phyloP scores from a whole-genome alignment of 805 yeast genomes.

The Phaffomyces thermotolerans region DNA sequence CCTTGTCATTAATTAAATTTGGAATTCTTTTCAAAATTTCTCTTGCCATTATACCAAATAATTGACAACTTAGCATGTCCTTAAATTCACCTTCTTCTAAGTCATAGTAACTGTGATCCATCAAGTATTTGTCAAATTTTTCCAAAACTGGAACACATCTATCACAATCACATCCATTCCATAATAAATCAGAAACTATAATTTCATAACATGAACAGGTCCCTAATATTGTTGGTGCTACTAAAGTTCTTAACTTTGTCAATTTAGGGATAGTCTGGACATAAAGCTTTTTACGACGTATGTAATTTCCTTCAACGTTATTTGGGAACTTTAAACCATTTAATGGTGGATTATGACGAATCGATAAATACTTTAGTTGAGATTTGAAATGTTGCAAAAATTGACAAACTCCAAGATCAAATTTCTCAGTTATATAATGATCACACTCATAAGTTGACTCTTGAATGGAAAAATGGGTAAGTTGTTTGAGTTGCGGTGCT shows the following conservation, averaged over 20 bases:
- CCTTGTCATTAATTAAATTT: neutral
- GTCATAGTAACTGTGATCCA: conserved; percentile 58
- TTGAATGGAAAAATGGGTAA: conserved; percentile 24
- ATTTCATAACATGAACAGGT: conserved; percentile 64
- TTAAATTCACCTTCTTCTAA: conserved; percentile 37
- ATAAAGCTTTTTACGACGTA: conserved; percentile 49
- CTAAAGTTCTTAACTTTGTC: conserved; percentile 34
- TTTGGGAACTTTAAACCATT: conserved; percentile 47
- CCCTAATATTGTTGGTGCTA: conserved; percentile 54
- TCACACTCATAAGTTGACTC: conserved; percentile 32
- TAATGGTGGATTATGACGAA: conserved; percentile 53
- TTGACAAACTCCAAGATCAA: conserved; percentile 43
- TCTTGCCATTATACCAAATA: conserved; percentile 47
- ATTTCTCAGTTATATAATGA: conserved; percentile 45
- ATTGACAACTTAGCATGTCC: conserved; percentile 53
- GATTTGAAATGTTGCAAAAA: conserved; percentile 31
- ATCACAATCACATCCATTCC: conserved; percentile 71
- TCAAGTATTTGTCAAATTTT: conserved; percentile 50
- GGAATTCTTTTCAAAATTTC: conserved; percentile 30
- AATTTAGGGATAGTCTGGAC: conserved; percentile 41
- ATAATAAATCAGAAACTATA: conserved; percentile 56
- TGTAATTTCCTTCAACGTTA: conserved; percentile 69
- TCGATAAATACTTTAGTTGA: conserved; percentile 34
- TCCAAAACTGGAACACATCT: conserved; percentile 44
- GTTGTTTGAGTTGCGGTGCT: conserved; percentile 25